Evolutionary conservation across 2,329 filamentous ascomycete species (phyloP).

Genomic region (Beauveria pseudobassiana): DNA sequence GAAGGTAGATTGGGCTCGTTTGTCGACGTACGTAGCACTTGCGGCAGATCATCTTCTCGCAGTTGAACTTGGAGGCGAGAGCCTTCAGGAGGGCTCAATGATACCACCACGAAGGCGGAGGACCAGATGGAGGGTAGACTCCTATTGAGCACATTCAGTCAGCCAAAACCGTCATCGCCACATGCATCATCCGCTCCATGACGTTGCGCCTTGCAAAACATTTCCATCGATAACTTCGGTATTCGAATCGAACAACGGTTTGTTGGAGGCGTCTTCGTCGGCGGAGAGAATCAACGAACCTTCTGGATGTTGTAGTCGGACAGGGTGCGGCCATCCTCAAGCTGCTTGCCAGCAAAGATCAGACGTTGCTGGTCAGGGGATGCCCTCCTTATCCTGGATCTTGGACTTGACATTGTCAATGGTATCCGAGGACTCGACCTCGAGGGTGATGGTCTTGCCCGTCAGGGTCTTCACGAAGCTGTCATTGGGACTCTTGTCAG

Average conservation of each 20-base stretch:
- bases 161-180: constrained; percentile 19
- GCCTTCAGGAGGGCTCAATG: constrained; percentile 99
- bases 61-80: constrained; percentile 99
- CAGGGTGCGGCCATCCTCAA: constrained; percentile 94
- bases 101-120: constrained; percentile 98
- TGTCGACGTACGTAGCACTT: constrained; percentile 91
- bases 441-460: constrained; percentile 92
- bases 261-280: background rate
- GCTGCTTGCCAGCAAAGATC: constrained; percentile 98
- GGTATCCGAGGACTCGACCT: constrained; percentile 92
- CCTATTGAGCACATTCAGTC: constrained; percentile 43
- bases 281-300: constrained; percentile 45
- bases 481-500: constrained; percentile 20
- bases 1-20: background rate
- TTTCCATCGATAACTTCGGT: background rate
- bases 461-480: constrained; percentile 99
- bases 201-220: background rate
- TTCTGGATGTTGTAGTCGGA: constrained; percentile 99
- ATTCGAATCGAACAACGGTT: background rate
- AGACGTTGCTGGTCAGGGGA: constrained; percentile 97
- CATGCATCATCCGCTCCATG: background rate
- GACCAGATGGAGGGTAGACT: constrained; percentile 96
- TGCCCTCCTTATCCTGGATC: constrained; percentile 99
- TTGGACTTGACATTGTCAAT: constrained; percentile 99
- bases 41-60: constrained; percentile 99